Evolutionary conservation across 1,284 basidiomycete genomes (phyloP).

Genomic region (Bjerkandera adusta): DNA sequence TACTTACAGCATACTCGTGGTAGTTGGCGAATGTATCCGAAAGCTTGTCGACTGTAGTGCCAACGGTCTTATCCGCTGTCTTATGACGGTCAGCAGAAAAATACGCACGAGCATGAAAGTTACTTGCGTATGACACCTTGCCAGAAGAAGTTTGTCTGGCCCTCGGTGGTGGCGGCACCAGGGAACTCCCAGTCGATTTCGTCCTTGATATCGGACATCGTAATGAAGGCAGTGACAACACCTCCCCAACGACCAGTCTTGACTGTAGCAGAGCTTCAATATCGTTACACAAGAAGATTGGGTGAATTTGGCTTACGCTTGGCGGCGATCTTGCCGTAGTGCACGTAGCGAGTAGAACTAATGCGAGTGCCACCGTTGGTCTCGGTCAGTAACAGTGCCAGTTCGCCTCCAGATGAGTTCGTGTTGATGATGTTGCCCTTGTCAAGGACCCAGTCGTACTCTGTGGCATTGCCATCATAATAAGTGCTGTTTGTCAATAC

Average conservation of each 20-base stretch:
- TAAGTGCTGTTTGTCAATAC: slow-evolving; percentile 61
- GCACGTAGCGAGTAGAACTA: slow-evolving; percentile 77
- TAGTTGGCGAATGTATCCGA: slow-evolving; percentile 67
- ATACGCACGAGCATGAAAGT: too few species aligned
- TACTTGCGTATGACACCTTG: slow-evolving; percentile 70
- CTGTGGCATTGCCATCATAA: slow-evolving; percentile 73
- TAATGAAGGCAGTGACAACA: slow-evolving; percentile 82
- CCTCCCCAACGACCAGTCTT: slow-evolving; percentile 72
- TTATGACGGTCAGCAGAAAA: neutral
- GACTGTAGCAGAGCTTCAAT: slow-evolving; percentile 36
- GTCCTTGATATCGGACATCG: slow-evolving; percentile 83
- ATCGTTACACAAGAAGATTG: neutral
- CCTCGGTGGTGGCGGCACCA: slow-evolving; percentile 55
- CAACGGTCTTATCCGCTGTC: slow-evolving; percentile 42
- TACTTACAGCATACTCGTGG: slow-evolving; percentile 72
- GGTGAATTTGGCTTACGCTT: slow-evolving; percentile 43
- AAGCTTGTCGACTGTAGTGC: slow-evolving; percentile 43
- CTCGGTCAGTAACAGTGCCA: slow-evolving; percentile 65
- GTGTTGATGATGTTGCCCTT: slow-evolving; percentile 64
- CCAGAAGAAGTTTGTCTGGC: slow-evolving; percentile 80
- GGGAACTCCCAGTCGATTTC: slow-evolving; percentile 89
- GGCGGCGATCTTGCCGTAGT: slow-evolving; percentile 78
- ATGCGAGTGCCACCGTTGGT: slow-evolving; percentile 72
- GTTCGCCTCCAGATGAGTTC: slow-evolving; percentile 56
- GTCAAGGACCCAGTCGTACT: slow-evolving; percentile 73